Percentiles rank a stretch among this genome's conserved stretches.
Conservation (phyloP, 2,329 filamentous ascomycete genomes). For the Phyllosticta paracitricarpa region DNA sequence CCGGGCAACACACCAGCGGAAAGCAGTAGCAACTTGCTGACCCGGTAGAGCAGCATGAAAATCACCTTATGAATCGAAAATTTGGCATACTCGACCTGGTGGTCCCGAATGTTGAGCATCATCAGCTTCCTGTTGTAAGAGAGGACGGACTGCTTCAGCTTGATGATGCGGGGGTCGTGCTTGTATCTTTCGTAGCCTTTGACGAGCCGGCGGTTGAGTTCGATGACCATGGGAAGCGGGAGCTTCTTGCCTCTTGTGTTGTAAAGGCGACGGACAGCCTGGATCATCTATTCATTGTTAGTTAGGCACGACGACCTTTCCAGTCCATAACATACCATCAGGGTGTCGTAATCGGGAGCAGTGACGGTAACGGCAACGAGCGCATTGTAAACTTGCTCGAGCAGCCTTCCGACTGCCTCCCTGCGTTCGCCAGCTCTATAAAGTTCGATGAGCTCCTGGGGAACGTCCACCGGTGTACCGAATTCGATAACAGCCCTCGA, state of each 20-base stretch:
- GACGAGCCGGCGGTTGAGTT: constrained; percentile 83
- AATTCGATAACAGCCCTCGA: constrained; percentile 95
- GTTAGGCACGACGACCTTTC: constrained; percentile 19
- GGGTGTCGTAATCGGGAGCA: constrained; percentile 85
- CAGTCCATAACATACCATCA: constrained; percentile 52
- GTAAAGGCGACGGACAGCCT: constrained; percentile 86
- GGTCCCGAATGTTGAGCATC: constrained; percentile 79
- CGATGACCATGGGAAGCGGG: constrained; percentile 82
- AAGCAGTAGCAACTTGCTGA: constrained; percentile 67
- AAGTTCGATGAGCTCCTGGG: constrained; percentile 69
- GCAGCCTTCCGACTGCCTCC: constrained; percentile 73
- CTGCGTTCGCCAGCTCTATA: constrained; percentile 76
- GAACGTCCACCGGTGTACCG: constrained; percentile 77
- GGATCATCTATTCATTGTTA: constrained; percentile 54
- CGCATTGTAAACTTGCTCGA: constrained; percentile 79
- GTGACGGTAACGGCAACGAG: constrained; percentile 85
- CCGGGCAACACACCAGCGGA: constrained; percentile 77
- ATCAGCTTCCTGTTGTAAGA: constrained; percentile 81
- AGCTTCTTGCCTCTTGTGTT: constrained; percentile 91
- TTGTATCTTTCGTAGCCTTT: constrained; percentile 90
- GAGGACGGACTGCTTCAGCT: constrained; percentile 64
- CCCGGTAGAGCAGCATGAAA: constrained; percentile 66
- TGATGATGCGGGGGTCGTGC: constrained; percentile 72
- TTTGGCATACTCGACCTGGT: constrained; percentile 86
- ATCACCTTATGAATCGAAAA: constrained; percentile 70